Evolutionary conservation across 164 flowering plant genomes (phyloP).

Genomic region (Chimonanthus salicifolius): DNA sequence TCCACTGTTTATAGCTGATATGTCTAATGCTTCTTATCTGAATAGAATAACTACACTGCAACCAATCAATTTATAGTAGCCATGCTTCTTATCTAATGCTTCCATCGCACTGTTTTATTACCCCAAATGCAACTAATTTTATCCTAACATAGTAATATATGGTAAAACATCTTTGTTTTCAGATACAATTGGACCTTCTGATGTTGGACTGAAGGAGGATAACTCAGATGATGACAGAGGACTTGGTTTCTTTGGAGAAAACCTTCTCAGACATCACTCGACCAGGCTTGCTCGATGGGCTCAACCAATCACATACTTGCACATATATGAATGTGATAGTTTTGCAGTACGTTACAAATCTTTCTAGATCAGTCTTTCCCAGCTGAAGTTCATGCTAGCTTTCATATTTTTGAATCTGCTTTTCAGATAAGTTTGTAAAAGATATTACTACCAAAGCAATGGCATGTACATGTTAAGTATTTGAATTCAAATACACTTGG

Average conservation of each 20-base stretch:
- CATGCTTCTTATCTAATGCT: no score
- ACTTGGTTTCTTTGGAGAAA: slow-evolving; percentile 66
- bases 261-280: slow-evolving; percentile 23
- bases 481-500: background rate
- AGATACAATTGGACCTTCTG: slow-evolving; percentile 68
- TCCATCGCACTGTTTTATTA: background rate
- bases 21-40: background rate
- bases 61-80: background rate
- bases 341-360: slow-evolving; percentile 53
- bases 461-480: background rate
- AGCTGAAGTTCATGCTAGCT: background rate
- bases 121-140: background rate
- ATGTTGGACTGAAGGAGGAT: slow-evolving; percentile 80
- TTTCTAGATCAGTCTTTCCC: background rate
- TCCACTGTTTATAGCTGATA: background rate
- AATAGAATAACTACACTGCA: background rate
- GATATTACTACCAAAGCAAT: background rate
- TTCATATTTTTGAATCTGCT: slow-evolving; percentile 5
- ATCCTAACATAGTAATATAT: background rate
- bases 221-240: slow-evolving; percentile 76
- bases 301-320: slow-evolving; percentile 84
- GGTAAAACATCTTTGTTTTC: slow-evolving; percentile 19
- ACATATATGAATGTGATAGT: slow-evolving; percentile 59
- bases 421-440: background rate
- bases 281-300: slow-evolving; percentile 68